Base-by-base conservation (phyloP, 2,329 filamentous ascomycete genomes). In the Colletotrichum scovillei region DNA sequence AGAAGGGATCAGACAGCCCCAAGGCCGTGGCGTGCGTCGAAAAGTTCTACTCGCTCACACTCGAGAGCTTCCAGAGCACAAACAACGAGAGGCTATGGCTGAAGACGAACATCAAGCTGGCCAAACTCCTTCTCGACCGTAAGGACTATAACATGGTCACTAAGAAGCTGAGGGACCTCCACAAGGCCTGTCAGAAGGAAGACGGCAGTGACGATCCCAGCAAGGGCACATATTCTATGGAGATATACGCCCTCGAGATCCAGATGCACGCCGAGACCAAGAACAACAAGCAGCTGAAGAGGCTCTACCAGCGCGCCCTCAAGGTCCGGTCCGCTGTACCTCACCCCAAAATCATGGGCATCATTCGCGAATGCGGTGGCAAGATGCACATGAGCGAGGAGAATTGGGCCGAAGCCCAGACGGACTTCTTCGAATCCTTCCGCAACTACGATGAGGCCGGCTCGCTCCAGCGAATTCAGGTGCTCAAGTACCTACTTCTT, bases 311-410 rank as follows among this genome's bases (percentile, higher is more conserved):
- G 82, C 93, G 94, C 74, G 97, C 97, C 5, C 89, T 99, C 63
- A 93, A 93, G 76, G 96, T 99, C 67, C 93, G 95, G 75, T 98
- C 97, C n/a, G 97, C 97, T 0, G 97, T 99, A 14, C 96, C 97
- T 52, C 97, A 99, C 84, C 97, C 97, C 72, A 97, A 98, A 85
- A 98, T 99, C 82, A 98, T 98, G 95, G 97, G 97, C 64, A 96
- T 99, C 82, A 99, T 99, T 80, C 93, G 96, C 67, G 97, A 99
- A 85, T 99, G 97, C 81, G 97, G 97, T 79, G 97, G 97, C 78
- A 99, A 99, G 88, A 99, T 99, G 97, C 95, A 98, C 86, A 98
- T 99, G 97, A 97, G 94, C 82, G 97, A 99, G 87, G 97, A 98
- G 86, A 98, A 98, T 82, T 99, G 97, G 97, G 95, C 97, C 82